Conservation (phyloP, 768 basidiomycete genomes). For the Xerocomus spinulosus region DNA sequence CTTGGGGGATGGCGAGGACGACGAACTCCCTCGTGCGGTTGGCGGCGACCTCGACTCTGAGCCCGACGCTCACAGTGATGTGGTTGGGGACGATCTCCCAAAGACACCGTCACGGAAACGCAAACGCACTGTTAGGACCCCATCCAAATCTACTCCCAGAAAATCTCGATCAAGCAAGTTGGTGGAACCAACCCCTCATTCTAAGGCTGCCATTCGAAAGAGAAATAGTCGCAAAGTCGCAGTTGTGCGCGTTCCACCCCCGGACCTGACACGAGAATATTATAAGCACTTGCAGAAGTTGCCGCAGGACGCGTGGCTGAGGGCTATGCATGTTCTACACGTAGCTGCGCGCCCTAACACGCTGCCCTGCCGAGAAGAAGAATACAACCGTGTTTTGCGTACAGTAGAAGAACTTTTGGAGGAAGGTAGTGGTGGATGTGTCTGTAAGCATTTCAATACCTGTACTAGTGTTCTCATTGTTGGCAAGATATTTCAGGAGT, state of each 20-base stretch:
- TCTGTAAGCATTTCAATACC: slow-evolving; percentile 56
- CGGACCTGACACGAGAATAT: slow-evolving; percentile 32
- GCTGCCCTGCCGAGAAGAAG: slow-evolving; percentile 84
- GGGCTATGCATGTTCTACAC: slow-evolving; percentile 88
- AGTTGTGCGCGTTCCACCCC: slow-evolving; percentile 33
- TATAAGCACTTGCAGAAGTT: slow-evolving; percentile 45
- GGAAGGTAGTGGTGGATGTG: slow-evolving; percentile 90
- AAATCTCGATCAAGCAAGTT: no score
- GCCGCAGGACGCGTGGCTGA: slow-evolving; percentile 74
- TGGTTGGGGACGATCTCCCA: slow-evolving; percentile 30
- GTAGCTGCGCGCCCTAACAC: slow-evolving; percentile 89
- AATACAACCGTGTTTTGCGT: slow-evolving; percentile 70
- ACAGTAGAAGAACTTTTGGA: slow-evolving; percentile 83
- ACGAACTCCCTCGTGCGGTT: slow-evolving; percentile 16
- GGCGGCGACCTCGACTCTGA: slow-evolving; percentile 24
- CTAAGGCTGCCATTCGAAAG: no score
- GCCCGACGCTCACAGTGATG: slow-evolving; percentile 24
- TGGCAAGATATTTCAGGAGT: slow-evolving; percentile 89
- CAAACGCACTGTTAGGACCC: no score
- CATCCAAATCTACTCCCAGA: no score
- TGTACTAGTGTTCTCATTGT: not conserved
- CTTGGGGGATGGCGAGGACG: slow-evolving; percentile 15
- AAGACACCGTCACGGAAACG: slow-evolving; percentile 54
- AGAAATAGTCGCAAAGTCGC: slow-evolving; percentile 25
- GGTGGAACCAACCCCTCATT: no score